Evolutionary conservation across 257 asterid genomes (phyloP).

Genomic region (Gentiana dahurica): DNA sequence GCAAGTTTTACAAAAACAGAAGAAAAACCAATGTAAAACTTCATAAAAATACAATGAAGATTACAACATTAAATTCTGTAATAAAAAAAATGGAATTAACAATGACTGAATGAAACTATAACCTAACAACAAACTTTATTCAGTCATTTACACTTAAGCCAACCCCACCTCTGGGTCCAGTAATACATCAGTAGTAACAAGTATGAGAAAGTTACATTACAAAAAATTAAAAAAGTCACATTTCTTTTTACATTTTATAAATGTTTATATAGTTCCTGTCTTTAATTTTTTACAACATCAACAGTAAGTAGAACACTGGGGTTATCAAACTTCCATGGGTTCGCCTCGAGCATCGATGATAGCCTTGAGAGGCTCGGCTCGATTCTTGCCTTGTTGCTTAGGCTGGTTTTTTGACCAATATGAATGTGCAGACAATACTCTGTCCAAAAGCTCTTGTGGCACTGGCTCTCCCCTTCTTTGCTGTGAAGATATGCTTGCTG

Average conservation of each 20-base stretch:
- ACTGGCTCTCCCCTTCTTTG: slow-evolving; percentile 86
- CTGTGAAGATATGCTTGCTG: slow-evolving; percentile 81
- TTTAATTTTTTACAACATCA: slow-evolving; percentile 18
- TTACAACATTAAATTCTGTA: background rate
- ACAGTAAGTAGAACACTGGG: slow-evolving; percentile 6
- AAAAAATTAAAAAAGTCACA: slow-evolving; percentile 3
- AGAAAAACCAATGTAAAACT: too few species aligned
- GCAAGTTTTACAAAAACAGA: too few species aligned
- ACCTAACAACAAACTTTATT: slow-evolving; percentile 11
- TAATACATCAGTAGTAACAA: slow-evolving; percentile 33
- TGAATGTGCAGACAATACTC: slow-evolving; percentile 57
- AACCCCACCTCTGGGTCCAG: slow-evolving; percentile 15
- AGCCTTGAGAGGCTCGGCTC: slow-evolving; percentile 19
- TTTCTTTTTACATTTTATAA: slow-evolving; percentile 28
- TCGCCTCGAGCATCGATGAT: slow-evolving; percentile 13
- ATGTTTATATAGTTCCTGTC: slow-evolving; percentile 16
- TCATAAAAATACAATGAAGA: background rate
- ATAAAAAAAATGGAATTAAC: slow-evolving; percentile 11
- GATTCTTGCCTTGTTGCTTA: slow-evolving; percentile 44
- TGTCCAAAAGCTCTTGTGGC: slow-evolving; percentile 73
- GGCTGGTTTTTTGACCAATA: slow-evolving; percentile 64
- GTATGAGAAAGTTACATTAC: slow-evolving; percentile 11
- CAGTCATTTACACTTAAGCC: slow-evolving; percentile 29
- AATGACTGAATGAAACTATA: background rate
- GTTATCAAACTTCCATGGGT: slow-evolving; percentile 24